These are phyloP conservation scores for Penicillium flavigenum DNA, from an alignment of 495 filamentous ascomycete genomes.

Conservation along the genomic window DNA sequence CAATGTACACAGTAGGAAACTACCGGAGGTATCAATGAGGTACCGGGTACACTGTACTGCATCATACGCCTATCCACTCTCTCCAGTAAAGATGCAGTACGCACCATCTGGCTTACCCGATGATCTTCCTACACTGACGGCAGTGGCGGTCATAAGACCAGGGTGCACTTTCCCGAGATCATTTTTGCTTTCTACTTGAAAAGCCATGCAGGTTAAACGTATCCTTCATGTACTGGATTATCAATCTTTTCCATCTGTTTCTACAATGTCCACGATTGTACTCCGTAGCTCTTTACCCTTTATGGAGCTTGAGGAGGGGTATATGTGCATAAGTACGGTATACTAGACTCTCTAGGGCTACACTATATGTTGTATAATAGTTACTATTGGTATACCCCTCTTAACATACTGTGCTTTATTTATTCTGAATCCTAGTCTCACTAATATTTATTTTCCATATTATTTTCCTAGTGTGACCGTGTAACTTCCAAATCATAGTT, in stretches of 20 bases:
- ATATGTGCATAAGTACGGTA: constrained; percentile 2
- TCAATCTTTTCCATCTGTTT: constrained; percentile 29
- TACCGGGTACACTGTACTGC: constrained; percentile 9
- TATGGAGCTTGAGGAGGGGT: background rate
- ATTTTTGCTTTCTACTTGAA: background rate
- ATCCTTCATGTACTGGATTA: constrained; percentile 13
- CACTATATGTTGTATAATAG: background rate
- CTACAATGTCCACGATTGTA: constrained; percentile 3
- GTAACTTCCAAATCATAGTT: background rate
- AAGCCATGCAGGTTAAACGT: constrained; percentile 3
- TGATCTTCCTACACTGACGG: constrained; percentile 32
- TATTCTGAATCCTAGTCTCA: background rate
- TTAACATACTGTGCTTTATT: background rate
- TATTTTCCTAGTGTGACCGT: background rate
- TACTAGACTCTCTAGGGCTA: background rate
- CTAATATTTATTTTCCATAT: background rate
- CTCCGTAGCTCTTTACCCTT: background rate
- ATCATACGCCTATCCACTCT: constrained; percentile 10
- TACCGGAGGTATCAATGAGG: background rate
- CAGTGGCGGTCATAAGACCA: constrained; percentile 27
- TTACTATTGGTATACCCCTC: background rate
- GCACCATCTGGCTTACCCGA: constrained; percentile 15
- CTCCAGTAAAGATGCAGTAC: constrained; percentile 4
- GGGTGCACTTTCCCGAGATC: constrained; percentile 14
- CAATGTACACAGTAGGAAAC: too few relatives aligned